Evolutionary conservation across 257 asterid species (phyloP), one percentile per base, ranked within the genome.

Genomic region (Asclepias syriaca): DNA sequence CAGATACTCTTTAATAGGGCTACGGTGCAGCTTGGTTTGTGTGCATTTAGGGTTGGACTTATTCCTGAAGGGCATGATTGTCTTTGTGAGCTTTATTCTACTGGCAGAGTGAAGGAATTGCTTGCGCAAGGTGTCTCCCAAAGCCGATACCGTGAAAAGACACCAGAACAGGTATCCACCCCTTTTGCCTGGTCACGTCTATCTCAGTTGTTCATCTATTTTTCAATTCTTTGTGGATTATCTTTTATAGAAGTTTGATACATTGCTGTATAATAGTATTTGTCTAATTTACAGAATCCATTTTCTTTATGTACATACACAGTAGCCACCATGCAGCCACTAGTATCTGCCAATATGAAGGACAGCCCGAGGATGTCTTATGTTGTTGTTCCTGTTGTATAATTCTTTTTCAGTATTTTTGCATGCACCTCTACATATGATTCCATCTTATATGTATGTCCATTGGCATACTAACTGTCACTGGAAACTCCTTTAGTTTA

Each of bases 51-150:
- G 81, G 89, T 63, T 15, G 98, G 97, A 15, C 98, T 89, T 75
- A 82, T 92, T 78, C 45, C 78, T 54, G 99, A 94, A 70, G 90
- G 85, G 66, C 97, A 88, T 45, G 74, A 90, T 69, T 94, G 99
- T 77, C 96, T 94, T 8, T 78, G 96, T 7, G 99, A 94, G 71
- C 90, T 94, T 65, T 92, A 91, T 67, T 87, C 97, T 77, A 92
- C 95, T 72, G 98, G 98, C 22, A 88, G 97, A 77, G 99, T 90
- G 74, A 94, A 90, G 86, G 99, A 94, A 70, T 84, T 94, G 79
- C 87, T 94, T 63, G 99, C 99, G 0, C 99, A 95, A 82, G 99
- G 99, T 79, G 85, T 95, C 75, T 85, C 96, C 19, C 99, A 95
- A 82, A 88, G 92, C 83, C 85, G 98, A 70, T 92, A 87, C 76